Evolutionary conservation across 805 yeast genomes (phyloP).

Genomic region (Vanderwaltozyma tropicalis): DNA sequence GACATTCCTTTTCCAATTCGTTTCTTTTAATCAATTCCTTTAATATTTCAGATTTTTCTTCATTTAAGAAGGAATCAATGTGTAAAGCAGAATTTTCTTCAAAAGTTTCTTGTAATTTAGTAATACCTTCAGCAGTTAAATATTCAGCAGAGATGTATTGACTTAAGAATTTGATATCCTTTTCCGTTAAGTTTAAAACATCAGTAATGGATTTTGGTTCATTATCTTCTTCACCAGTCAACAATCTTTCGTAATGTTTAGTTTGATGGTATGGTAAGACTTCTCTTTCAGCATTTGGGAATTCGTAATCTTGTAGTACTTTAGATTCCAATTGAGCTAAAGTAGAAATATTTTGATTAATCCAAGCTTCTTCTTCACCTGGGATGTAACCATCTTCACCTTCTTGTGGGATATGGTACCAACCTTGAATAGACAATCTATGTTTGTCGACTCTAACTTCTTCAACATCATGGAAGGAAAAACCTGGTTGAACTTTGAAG

Average conservation of each 20-base stretch:
- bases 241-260: slow-evolving; percentile 10
- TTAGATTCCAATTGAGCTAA: slow-evolving; percentile 70
- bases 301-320: slow-evolving; percentile 68
- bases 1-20: slow-evolving; percentile 56
- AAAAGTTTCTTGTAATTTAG: slow-evolving; percentile 41
- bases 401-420: slow-evolving; percentile 95
- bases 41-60: slow-evolving; percentile 40
- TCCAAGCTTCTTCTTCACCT: slow-evolving; percentile 63
- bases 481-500: slow-evolving; percentile 92
- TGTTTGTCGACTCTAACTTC: slow-evolving; percentile 89
- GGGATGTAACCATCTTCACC: slow-evolving; percentile 80
- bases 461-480: slow-evolving; percentile 95
- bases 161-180: slow-evolving; percentile 41
- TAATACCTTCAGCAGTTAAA: slow-evolving; percentile 32
- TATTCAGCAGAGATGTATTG: slow-evolving; percentile 49
- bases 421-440: slow-evolving; percentile 88
- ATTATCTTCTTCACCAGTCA: slow-evolving; percentile 1
- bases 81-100: slow-evolving; percentile 60
- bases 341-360: slow-evolving; percentile 61
- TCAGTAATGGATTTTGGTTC: slow-evolving; percentile 5
- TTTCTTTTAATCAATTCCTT: slow-evolving; percentile 38
- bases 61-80: slow-evolving; percentile 51
- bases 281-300: slow-evolving; percentile 53
- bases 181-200: slow-evolving; percentile 21
- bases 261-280: slow-evolving; percentile 34